These are phyloP conservation scores for Phoenix roebelenii DNA, from an alignment of 176 grass and related monocot species.

Conservation along the genomic window DNA sequence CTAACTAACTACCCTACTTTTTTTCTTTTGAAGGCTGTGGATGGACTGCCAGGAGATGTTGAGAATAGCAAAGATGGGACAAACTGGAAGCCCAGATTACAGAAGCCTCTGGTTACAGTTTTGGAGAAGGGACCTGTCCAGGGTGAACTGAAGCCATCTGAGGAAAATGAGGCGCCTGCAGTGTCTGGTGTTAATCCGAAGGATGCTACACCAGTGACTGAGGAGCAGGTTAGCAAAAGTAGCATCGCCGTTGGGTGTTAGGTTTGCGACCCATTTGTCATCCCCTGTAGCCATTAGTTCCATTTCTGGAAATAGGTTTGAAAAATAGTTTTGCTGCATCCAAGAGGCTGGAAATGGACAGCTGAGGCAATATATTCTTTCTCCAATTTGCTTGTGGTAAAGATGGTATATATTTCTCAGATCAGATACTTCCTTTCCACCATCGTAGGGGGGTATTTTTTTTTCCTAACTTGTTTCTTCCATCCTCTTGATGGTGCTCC, in stretches of 20 bases:
- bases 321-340: no score
- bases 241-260: slow-evolving; percentile 10
- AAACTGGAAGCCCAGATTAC: slow-evolving; percentile 1
- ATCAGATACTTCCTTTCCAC: no score
- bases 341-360: no score
- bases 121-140: slow-evolving; percentile 25
- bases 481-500: no score
- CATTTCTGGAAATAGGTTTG: no score
- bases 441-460: no score
- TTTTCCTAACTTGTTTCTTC: no score
- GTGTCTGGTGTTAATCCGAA: slow-evolving; percentile 14
- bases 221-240: slow-evolving; percentile 30
- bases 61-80: not conserved
- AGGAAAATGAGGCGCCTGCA: slow-evolving; percentile 24
- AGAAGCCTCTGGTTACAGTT: slow-evolving; percentile 13
- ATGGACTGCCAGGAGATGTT: not conserved
- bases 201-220: slow-evolving; percentile 29
- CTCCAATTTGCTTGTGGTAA: no score
- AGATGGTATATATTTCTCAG: no score
- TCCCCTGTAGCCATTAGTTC: no score
- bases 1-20: not conserved
- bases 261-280: no score
- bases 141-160: slow-evolving; percentile 23
- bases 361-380: no score
- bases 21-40: not conserved